These are phyloP conservation scores for Pseudopithomyces maydicus DNA, from an alignment of 2,329 filamentous ascomycete species.

Conservation along the genomic window DNA sequence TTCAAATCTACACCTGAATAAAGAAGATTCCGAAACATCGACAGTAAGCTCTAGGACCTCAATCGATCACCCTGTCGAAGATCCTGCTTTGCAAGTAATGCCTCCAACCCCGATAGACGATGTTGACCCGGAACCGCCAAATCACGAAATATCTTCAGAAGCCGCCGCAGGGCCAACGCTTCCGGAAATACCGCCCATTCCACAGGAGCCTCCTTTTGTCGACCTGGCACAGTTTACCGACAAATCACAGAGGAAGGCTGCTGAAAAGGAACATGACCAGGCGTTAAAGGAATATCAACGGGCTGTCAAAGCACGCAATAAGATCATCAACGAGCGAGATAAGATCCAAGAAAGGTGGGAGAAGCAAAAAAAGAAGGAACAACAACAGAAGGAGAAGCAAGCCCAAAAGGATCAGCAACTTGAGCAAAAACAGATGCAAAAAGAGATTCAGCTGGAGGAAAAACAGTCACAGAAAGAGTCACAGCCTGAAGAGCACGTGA, in stretches of 20 bases:
- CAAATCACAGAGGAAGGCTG: conserved; percentile 69
- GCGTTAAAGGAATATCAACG: conserved; percentile 68
- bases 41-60: conserved; percentile 51
- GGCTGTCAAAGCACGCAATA: conserved; percentile 69
- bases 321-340: conserved; percentile 65
- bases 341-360: conserved; percentile 59
- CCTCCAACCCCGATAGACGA: conserved; percentile 34
- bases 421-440: conserved; percentile 30
- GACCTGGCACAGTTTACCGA: conserved; percentile 65
- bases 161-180: conserved; percentile 30
- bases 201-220: conserved; percentile 60
- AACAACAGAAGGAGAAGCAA: conserved; percentile 40
- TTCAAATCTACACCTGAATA: conserved; percentile 19
- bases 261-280: conserved; percentile 70
- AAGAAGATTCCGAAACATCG: conserved; percentile 15
- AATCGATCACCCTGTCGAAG: conserved; percentile 52
- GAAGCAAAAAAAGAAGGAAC: conserved; percentile 50
- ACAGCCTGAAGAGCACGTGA: conserved; percentile 8
- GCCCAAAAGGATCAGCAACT: conserved; percentile 27
- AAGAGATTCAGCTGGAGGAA: conserved; percentile 23
- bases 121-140: conserved; percentile 14
- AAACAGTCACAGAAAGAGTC: conserved; percentile 10
- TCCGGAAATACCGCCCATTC: conserved; percentile 57
- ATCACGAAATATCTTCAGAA: conserved; percentile 1
- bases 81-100: conserved; percentile 36